Evolutionary conservation across 2,329 filamentous ascomycete genomes (phyloP), one percentile per base, ranked within the genome.

Genomic region (Fusarium miscanthi): DNA sequence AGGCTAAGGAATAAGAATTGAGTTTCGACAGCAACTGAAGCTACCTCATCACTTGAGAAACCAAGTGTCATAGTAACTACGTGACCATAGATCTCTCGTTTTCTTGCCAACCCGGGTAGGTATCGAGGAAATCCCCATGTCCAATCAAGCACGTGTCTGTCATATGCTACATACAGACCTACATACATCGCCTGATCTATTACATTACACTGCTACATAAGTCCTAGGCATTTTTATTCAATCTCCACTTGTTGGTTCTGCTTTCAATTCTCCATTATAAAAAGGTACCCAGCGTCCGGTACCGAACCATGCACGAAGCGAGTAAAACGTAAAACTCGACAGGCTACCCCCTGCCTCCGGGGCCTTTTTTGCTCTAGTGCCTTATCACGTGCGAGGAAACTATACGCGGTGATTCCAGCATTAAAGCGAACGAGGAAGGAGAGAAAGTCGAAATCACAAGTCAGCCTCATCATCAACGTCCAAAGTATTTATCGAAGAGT

Each of bases 321-420:
- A 70, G 57, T 54, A 69, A 73, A 72, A 73, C 69, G 69, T 70
- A 73, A 73, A 72, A 56, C 17, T 51, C 53, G 43, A 56, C 70
- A 73, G 65, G 69, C 59, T 30, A 54, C 48, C 56, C 69, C 70
- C 53, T 66, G 70, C 61, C 45, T 30, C 33, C n/a, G 7, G 21
- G 14, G 46, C 65, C 41, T 25, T 35, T 70, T 66, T 49, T 3
- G 48, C 46, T 63, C 65, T 72, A 72, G 70, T 66, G 65, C 33
- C 23, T 66, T 63, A 73, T 72, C 70, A 72, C 70, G 70, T 72
- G 70, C 69, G 56, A 72, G 52, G 48, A 59, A 52, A 62, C 59
- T 73, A 73, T 66, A 66, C 52, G 48, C 27, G 45, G 48, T 42
- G 58, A 54, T 54, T 53, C 38, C 37, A 45, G 69, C 69, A 67